These are phyloP conservation scores for Triangularia verruculosa DNA, from an alignment of 2,329 filamentous ascomycete species.

Conservation along the genomic window DNA sequence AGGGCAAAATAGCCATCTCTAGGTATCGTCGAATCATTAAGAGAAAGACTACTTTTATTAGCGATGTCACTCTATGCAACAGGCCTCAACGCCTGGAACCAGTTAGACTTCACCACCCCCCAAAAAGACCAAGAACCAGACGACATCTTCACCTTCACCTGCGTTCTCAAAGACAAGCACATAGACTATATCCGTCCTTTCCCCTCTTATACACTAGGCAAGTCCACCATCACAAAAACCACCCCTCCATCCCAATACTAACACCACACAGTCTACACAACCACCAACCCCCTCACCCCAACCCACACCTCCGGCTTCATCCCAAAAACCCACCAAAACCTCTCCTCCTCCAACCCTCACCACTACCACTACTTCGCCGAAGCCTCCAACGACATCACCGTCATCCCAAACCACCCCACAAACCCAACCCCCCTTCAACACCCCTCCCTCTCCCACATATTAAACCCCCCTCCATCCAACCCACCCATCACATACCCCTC, in stretches of 20 bases:
- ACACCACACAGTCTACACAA: conserved; percentile 4
- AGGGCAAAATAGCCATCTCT: background rate
- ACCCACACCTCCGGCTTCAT: conserved; percentile 21
- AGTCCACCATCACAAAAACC: conserved; percentile 23
- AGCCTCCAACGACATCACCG: conserved; percentile 31
- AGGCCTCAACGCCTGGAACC: conserved; percentile 59
- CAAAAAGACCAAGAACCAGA: conserved; percentile 36
- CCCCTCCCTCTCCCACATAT: conserved; percentile 15
- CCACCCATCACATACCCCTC: conserved; percentile 28
- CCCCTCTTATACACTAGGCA: conserved; percentile 49
- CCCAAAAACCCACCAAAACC: conserved; percentile 15
- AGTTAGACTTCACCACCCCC: conserved; percentile 42
- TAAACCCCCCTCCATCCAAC: conserved; percentile 3
- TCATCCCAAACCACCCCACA: conserved; percentile 24
- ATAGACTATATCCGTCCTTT: conserved; percentile 38
- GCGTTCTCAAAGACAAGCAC: conserved; percentile 37
- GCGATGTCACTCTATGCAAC: conserved; percentile 52
- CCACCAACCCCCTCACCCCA: background rate
- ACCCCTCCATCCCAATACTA: background rate
- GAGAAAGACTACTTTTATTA: background rate
- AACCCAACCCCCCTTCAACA: conserved; percentile 29
- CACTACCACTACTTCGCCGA: conserved; percentile 23
- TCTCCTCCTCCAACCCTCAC: conserved; percentile 7
- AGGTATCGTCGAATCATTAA: background rate
- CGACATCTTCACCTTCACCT: conserved; percentile 46